Evolutionary conservation across 2,329 filamentous ascomycete genomes (phyloP).

Genomic region (Didymella sp.): DNA sequence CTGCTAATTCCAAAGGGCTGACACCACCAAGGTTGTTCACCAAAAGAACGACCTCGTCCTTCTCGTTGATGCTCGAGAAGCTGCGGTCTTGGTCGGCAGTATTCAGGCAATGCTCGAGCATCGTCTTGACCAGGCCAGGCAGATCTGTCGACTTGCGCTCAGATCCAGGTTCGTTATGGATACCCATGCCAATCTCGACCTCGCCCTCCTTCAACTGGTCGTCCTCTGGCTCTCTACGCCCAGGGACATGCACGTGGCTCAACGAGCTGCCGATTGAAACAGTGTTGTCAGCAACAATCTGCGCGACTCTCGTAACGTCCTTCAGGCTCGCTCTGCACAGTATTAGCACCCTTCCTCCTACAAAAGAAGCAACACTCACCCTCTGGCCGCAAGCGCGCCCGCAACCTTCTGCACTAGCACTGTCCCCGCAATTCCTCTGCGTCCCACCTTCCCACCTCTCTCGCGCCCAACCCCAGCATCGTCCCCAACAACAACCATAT

Average conservation of each 20-base stretch:
- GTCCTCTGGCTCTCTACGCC: conserved; percentile 65
- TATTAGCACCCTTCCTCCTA: conserved; percentile 11
- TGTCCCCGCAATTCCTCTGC: conserved; percentile 89
- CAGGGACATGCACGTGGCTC: conserved; percentile 92
- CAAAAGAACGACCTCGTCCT: conserved; percentile 70
- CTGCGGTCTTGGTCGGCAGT: conserved; percentile 71
- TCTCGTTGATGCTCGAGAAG: conserved; percentile 68
- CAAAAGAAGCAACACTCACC: conserved; percentile 51
- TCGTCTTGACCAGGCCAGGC: conserved; percentile 59
- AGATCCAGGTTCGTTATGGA: conserved; percentile 70
- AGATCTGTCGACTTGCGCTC: conserved; percentile 54
- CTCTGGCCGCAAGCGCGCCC: conserved; percentile 79
- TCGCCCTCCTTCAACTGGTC: conserved; percentile 67
- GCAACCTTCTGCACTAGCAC: conserved; percentile 91
- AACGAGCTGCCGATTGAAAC: conserved; percentile 86
- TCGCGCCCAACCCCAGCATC: conserved; percentile 86
- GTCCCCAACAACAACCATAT: conserved; percentile 92
- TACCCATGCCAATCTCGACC: conserved; percentile 75
- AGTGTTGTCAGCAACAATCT: conserved; percentile 74
- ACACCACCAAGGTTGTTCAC: conserved; percentile 80
- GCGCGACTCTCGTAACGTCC: conserved; percentile 75
- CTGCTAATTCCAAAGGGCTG: conserved; percentile 73
- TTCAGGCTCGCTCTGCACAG: conserved; percentile 59
- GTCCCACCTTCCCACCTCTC: conserved; percentile 88
- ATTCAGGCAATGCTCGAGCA: conserved; percentile 71